Evolutionary conservation across 2,329 filamentous ascomycete genomes (phyloP).

Genomic region (Corinectria fuckeliana): DNA sequence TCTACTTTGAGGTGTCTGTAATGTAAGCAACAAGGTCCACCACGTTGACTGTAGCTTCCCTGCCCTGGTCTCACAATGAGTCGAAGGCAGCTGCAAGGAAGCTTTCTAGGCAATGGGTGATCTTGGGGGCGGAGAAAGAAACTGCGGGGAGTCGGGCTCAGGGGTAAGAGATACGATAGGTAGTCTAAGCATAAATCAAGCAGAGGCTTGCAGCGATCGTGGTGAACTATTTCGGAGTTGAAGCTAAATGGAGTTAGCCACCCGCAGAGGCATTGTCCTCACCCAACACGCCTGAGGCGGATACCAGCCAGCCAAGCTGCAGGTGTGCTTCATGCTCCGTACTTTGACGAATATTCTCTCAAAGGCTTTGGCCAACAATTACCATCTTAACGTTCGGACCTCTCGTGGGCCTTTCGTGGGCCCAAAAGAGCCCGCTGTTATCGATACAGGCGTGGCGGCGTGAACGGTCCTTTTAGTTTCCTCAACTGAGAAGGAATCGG

Average conservation of each 20-base stretch:
- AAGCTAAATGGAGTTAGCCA: slow-evolving; percentile 30
- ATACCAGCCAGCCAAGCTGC: slow-evolving; percentile 10
- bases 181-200: slow-evolving; percentile 9
- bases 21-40: not conserved
- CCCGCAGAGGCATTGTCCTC: slow-evolving; percentile 6
- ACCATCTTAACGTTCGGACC: not conserved
- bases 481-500: not conserved
- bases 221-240: slow-evolving; percentile 29
- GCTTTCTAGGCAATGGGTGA: not conserved
- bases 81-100: not conserved
- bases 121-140: not conserved
- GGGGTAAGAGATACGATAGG: not conserved
- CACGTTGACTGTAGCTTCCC: not conserved
- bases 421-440: not conserved
- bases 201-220: slow-evolving; percentile 7
- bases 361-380: not conserved
- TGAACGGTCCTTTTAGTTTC: not conserved
- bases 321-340: too few species aligned
- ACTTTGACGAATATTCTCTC: not conserved
- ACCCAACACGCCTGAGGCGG: slow-evolving; percentile 26
- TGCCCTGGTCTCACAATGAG: not conserved
- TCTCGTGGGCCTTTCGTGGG: too few species aligned
- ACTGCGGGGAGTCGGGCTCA: not conserved
- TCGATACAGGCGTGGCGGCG: not conserved
- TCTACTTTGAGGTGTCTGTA: not conserved